Evolutionary conservation across 2,329 filamentous ascomycete species (phyloP).

Genomic region (Bipolaris victoriae): DNA sequence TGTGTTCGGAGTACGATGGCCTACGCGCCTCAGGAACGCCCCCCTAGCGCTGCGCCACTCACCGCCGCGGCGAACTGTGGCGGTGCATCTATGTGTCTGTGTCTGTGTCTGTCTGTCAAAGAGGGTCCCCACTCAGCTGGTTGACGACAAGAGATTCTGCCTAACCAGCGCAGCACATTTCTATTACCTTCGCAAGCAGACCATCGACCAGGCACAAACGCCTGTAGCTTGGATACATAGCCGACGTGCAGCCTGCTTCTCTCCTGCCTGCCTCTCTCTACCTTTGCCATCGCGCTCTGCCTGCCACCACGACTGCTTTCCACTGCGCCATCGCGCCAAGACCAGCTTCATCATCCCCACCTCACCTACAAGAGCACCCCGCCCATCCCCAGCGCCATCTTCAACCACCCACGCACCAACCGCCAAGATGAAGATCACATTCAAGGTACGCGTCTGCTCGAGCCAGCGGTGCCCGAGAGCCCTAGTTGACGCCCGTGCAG

Average conservation of each 20-base stretch:
- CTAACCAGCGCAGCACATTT: conserved; percentile 12
- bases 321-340: conserved; percentile 14
- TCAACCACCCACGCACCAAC: conserved; percentile 24
- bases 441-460: conserved; percentile 61
- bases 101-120: not conserved
- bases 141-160: conserved; percentile 9
- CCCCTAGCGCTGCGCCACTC: not conserved
- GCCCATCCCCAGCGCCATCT: conserved; percentile 31
- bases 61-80: not conserved
- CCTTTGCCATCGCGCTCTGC: not conserved
- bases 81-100: not conserved
- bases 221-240: not conserved
- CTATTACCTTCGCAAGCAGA: conserved; percentile 31
- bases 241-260: not conserved
- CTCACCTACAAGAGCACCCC: conserved; percentile 32
- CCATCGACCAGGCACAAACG: conserved; percentile 1
- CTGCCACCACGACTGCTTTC: conserved; percentile 4
- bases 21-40: not conserved
- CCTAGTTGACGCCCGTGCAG: conserved; percentile 56
- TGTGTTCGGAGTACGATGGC: not conserved
- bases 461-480: conserved; percentile 13
- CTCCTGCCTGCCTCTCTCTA: not conserved
- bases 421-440: conserved; percentile 70
- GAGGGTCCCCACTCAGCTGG: conserved; percentile 4
- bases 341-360: conserved; percentile 18